Evolutionary conservation across 768 basidiomycete genomes (phyloP), one percentile per base, ranked within the genome.

Genomic region (Pisolithus sp.): DNA sequence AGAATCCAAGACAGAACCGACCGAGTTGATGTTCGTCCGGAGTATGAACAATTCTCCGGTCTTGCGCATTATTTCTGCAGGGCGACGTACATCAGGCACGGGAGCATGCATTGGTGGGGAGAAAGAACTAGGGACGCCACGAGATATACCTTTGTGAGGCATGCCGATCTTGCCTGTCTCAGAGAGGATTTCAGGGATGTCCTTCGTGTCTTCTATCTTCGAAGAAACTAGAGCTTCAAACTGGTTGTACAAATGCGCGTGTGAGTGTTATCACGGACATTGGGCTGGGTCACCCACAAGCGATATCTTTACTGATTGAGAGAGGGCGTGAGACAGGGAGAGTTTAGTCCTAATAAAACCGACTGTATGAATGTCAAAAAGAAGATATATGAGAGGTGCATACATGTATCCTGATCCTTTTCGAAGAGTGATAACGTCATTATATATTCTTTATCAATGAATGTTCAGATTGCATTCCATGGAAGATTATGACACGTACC

Each of bases 221-320:
- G 82, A 80, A 39, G 91, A 89, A 56, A 97, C 92, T 39, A 94
- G 76, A 41, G 89, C 89, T 71, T 97, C 94, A 61, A 96, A 96
- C 84, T 93, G 56, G 18, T 47, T 45, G 31, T 15, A 7, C 17
- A 12, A 7, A 21, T 47, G 9, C 31, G 13, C 2, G 46, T 10
- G 8, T 31, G 15, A 28, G 21, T 30, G 26, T 17, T 13, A 34
- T 46, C 30, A 24, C 23, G 20, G 12, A 15, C 42, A 43, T 4
- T 45, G 24, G 26, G 26, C 6, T 8, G 26, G 48, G 56, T 2
- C 53, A 54, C 73, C 24, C 53, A 89, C 90, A 65, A 96, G 71
- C 9, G 94, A 96, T 66, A 97, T 95, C 72, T 96, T 97, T 57
- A 95, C 94, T 15, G 93, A 95, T 75, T 96, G 94, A 17, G 94